Conservation (phyloP, 2,329 filamentous ascomycete genomes). For the Curvularia lunata region DNA sequence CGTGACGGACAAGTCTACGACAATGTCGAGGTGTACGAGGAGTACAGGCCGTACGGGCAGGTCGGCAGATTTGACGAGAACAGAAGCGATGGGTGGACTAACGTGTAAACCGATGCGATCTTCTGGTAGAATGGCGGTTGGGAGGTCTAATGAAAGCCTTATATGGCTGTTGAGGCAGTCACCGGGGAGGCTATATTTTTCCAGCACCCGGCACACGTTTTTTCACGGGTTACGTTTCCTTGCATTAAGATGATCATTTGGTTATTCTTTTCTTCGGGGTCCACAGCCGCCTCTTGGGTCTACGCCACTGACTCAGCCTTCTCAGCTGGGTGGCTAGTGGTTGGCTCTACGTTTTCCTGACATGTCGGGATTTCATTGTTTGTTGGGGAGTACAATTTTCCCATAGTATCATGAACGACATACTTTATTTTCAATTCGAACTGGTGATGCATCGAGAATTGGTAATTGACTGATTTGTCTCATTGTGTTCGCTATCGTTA, state of each 20-base stretch:
- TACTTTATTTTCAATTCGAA: background rate
- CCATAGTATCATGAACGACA: background rate
- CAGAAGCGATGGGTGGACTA: background rate
- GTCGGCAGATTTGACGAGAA: background rate
- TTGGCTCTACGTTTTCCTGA: background rate
- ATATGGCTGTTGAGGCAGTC: background rate
- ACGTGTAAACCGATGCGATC: background rate
- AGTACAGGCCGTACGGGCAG: background rate
- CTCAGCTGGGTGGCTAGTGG: background rate
- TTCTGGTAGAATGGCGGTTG: background rate
- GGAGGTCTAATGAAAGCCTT: background rate
- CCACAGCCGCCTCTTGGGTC: background rate
- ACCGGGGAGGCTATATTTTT: background rate
- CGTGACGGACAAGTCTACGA: slow-evolving; percentile 5
- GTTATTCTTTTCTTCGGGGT: background rate
- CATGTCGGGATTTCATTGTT: background rate
- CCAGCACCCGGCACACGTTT: background rate
- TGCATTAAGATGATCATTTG: background rate
- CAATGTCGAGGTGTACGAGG: background rate
- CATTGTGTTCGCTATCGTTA: background rate
- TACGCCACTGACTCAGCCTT: background rate
- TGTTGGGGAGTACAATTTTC: background rate
- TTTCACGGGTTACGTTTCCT: background rate
- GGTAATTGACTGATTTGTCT: background rate
- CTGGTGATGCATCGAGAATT: background rate